Evolutionary conservation across 768 basidiomycete species (phyloP), one percentile per base, ranked within the genome.

Genomic region (Sporobolomyces phaffii): DNA sequence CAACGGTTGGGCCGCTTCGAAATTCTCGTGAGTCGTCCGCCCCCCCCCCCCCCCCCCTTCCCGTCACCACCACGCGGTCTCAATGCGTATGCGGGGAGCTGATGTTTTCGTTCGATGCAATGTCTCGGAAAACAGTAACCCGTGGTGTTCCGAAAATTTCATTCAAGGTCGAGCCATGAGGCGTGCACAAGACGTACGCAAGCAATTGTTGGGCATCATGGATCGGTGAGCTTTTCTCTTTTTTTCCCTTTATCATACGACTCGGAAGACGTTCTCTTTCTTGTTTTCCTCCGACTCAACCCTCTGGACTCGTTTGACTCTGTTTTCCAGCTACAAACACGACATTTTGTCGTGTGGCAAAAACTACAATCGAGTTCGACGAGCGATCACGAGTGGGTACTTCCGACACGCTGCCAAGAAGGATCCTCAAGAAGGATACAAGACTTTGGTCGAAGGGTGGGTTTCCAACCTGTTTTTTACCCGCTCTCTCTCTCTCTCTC

Each of bases 121-220:
- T n/a, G n/a, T n/a, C n/a, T n/a, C n/a, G n/a, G n/a, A n/a, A n/a
- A n/a, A n/a, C n/a, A n/a, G n/a, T n/a, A 94, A 96, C 77, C 92
- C 94, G 8, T 99, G 96, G 96, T 98, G 96, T 77, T 94, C 91
- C 72, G 93, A 98, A 79, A 98, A 98, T 78, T 99, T 93, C 75
- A 96, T 98, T 54, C 96, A 98, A 77, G 94, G 91, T 15, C 83
- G 96, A 76, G 96, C 91, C 73, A 93, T 99, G 91, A 83, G 91
- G 63, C 83, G 93, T 9, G 96, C 94, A 8, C 93, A 98, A 78
- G 96, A 99, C 82, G 91, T 99, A 14, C 82, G 96, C 65, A 99
- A 99, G 77, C 96, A 99, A 79, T 79, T 99, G 60, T 81, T 98
- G 45, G 96, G 96, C 67, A 98, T 99, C 77, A 98, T 99, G 96